These are phyloP conservation scores for Brettanomyces naardenensis DNA, from an alignment of 805 yeast species.

Conservation along the genomic window DNA sequence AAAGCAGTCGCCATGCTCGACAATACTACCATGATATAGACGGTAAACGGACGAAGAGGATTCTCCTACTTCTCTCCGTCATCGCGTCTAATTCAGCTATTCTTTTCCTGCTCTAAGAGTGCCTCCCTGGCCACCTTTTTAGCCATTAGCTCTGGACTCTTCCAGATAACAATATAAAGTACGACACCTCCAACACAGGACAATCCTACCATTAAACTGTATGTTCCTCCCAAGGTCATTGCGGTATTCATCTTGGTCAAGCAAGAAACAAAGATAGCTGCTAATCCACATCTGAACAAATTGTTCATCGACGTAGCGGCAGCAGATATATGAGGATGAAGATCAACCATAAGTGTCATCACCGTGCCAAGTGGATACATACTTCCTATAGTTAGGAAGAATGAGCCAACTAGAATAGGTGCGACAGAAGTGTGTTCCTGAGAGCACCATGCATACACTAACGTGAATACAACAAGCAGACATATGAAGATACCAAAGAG, in stretches of 20 bases:
- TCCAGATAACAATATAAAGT: not conserved
- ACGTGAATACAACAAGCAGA: conserved; percentile 20
- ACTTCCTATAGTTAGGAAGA: conserved; percentile 47
- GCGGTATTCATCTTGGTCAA: conserved; percentile 48
- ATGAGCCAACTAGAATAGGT: conserved; percentile 52
- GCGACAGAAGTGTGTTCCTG: conserved; percentile 38
- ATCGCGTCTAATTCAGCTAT: too few relatives aligned
- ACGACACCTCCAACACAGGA: too few relatives aligned
- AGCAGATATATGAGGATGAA: conserved; percentile 63
- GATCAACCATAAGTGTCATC: conserved; percentile 64
- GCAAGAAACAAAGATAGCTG: conserved; percentile 65
- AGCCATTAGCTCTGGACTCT: too few relatives aligned
- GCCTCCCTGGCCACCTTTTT: too few relatives aligned
- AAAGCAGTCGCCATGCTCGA: too few relatives aligned
- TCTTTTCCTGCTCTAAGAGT: too few relatives aligned
- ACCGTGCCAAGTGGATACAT: conserved; percentile 50
- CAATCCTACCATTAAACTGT: conserved; percentile 58
- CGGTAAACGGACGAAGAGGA: too few relatives aligned
- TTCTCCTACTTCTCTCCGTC: too few relatives aligned
- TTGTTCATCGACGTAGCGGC: conserved; percentile 71
- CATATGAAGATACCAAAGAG: conserved; percentile 34
- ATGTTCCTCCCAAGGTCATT: conserved; percentile 69
- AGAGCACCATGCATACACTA: conserved; percentile 65
- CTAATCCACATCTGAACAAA: conserved; percentile 60
- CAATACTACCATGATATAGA: too few relatives aligned